A percentile compares a stretch with the other conserved stretches of the same genome.
Evolutionary conservation across 192 early-diverging fungal genomes (phyloP).

Genomic region (Entomortierella beljakovae): DNA sequence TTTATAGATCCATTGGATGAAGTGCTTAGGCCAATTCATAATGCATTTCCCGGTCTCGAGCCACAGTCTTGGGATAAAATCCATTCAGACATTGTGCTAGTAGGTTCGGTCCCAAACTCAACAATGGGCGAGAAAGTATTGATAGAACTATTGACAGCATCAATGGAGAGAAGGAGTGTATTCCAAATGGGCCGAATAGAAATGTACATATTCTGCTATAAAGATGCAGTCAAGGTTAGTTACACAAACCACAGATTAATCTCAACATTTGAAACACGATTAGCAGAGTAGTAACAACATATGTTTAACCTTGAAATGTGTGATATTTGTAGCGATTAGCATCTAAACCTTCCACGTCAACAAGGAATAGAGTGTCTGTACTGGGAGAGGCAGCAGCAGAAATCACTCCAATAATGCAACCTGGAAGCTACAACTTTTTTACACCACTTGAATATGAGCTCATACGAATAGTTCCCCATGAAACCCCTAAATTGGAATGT

Average conservation of each 20-base stretch:
- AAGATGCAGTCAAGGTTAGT: slow-evolving; percentile 42
- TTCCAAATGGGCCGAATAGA: slow-evolving; percentile 40
- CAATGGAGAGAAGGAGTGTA: slow-evolving; percentile 28
- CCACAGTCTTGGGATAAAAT: slow-evolving; percentile 37
- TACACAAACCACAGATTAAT: background rate
- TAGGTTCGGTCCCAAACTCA: slow-evolving; percentile 40
- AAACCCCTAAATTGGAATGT: slow-evolving; percentile 39
- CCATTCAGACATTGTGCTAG: slow-evolving; percentile 25
- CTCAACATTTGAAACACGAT: no score
- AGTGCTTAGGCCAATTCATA: slow-evolving; percentile 2
- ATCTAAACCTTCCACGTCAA: slow-evolving; percentile 18
- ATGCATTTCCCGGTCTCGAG: slow-evolving; percentile 7
- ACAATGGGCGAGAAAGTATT: slow-evolving; percentile 31
- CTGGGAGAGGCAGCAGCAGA: slow-evolving; percentile 39
- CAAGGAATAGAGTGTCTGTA: slow-evolving; percentile 19
- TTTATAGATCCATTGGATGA: slow-evolving; percentile 22
- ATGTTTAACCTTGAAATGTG: background rate
- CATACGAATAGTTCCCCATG: slow-evolving; percentile 23
- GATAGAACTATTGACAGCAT: slow-evolving; percentile 19
- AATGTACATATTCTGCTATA: slow-evolving; percentile 44
- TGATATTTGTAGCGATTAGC: slow-evolving; percentile 16
- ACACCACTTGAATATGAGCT: slow-evolving; percentile 41
- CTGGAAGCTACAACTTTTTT: slow-evolving; percentile 15
- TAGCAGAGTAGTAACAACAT: no score
- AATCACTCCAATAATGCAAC: slow-evolving; percentile 15